Conservation (phyloP, 495 filamentous ascomycete genomes). For the Hyaloscypha variabilis region DNA sequence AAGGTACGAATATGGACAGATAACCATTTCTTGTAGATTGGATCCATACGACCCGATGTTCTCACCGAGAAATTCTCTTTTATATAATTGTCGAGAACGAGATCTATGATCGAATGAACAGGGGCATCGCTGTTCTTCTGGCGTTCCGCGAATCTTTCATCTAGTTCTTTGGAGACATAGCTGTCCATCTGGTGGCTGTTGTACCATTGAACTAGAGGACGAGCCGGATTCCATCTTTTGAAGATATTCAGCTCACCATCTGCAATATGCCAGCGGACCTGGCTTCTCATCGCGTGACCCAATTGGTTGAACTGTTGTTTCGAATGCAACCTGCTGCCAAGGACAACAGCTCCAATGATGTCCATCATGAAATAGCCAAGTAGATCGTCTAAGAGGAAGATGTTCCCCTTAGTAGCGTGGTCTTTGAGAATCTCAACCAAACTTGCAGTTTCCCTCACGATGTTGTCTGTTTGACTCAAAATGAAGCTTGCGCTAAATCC, state of each 20-base stretch:
- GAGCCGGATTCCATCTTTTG: conserved; percentile 18
- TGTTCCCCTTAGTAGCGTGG: conserved; percentile 30
- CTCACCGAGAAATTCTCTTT: conserved; percentile 8
- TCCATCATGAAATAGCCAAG: conserved; percentile 69
- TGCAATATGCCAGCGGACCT: conserved; percentile 16
- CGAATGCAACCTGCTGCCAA: conserved; percentile 1
- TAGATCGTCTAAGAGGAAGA: conserved; percentile 52
- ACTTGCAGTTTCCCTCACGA: conserved; percentile 38
- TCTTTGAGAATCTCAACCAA: conserved; percentile 39
- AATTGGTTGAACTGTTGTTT: conserved; percentile 23
- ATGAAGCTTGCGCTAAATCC: conserved; percentile 39
- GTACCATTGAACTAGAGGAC: conserved; percentile 30
- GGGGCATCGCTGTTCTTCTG: conserved; percentile 9
- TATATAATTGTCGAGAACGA: conserved; percentile 38
- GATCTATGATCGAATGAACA: conserved; percentile 36
- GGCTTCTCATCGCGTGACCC: conserved; percentile 36
- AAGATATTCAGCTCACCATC: conserved; percentile 34
- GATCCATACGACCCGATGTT: conserved; percentile 22
- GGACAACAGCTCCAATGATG: conserved; percentile 47
- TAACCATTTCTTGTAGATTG: conserved; percentile 31
- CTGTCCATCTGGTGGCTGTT: conserved; percentile 37
- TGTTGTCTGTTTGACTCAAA: conserved; percentile 32
- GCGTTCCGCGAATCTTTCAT: conserved; percentile 33
- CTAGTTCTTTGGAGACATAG: conserved; percentile 38
- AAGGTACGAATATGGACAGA: conserved; percentile 38